Evolutionary conservation across 495 filamentous ascomycete genomes (phyloP), one percentile per base, ranked within the genome.

Genomic region (Aspergillus wentii): DNA sequence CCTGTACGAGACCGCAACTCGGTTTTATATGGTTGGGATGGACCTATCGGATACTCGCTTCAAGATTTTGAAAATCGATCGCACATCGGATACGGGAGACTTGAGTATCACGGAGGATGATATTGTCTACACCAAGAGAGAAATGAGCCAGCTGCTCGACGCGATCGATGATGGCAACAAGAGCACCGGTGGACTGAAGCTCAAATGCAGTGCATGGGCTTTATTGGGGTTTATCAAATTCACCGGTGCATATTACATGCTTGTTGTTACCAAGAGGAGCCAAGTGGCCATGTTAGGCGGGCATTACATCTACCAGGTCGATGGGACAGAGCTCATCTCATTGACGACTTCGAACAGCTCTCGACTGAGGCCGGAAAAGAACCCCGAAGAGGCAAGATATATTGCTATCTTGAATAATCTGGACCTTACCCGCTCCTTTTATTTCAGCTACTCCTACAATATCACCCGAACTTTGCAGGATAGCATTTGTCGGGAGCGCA

Each of bases 361-460:
- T 16, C 72, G 78, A 16, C 77, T 81, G 49, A 89, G 80, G 55
- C 68, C 80, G 10, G 88, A 96, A 44, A 78, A 80, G 35, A 89
- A 94, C 54, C 74, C 86, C 0, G 92, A 97, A 54, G 92, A 98
- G 63, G 78, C 83, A 33, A 76, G 92, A 30, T 97, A 90, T 57
- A 74, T 96, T 29, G 75, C 79, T 19, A 96, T 95, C 38, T 68
- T 98, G 11, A 86, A 84, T 57, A 94, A 94, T 50, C 73, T 98
- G 8, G 92, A 98, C 56, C 64, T 98, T 30, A 85, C 82, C 2
- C 72, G 83, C 21, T 94, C 85, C 0, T 97, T 98, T 57, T 98
- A 98, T 65, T 98, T 96, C 65, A 96, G 94, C 59, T 95, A 97
- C 59, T 92, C 89, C 3, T 98, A 98, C 61, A 86, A 97, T 52